These are phyloP conservation scores for Triadica sebifera DNA, from an alignment of 345 rosid species.

Conservation along the genomic window DNA sequence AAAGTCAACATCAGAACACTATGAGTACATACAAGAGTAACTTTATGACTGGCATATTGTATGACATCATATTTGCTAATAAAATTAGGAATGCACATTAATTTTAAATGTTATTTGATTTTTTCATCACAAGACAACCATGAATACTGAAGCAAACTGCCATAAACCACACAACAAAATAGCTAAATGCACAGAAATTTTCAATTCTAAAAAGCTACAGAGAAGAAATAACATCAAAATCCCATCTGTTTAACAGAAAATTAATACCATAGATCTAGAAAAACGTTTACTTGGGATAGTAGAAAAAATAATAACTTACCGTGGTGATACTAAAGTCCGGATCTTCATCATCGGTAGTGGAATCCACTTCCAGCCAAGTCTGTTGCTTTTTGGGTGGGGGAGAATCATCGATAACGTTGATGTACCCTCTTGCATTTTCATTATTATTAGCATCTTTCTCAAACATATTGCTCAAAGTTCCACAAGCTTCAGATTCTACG, in stretches of 20 bases:
- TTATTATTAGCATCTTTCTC: slow-evolving; percentile 23
- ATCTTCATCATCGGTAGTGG: slow-evolving; percentile 53
- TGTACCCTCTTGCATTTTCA: slow-evolving; percentile 22
- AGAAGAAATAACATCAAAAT: background rate
- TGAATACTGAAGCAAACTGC: background rate
- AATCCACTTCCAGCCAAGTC: slow-evolving; percentile 53
- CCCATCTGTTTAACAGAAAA: background rate
- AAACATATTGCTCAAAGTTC: slow-evolving; percentile 58
- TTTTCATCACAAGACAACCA: background rate
- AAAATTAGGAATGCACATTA: background rate
- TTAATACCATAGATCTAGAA: slow-evolving; percentile 46
- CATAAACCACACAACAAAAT: background rate
- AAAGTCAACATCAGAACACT: slow-evolving; percentile 23
- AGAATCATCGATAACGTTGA: slow-evolving; percentile 52
- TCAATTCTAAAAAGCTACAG: background rate
- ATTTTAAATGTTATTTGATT: background rate
- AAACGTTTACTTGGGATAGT: slow-evolving; percentile 22
- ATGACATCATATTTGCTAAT: slow-evolving; percentile 1
- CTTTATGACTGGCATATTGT: background rate
- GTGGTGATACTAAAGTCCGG: slow-evolving; percentile 20
- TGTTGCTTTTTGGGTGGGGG: slow-evolving; percentile 39
- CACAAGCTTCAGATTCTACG: slow-evolving; percentile 71
- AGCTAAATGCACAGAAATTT: background rate
- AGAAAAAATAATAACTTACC: slow-evolving; percentile 21
- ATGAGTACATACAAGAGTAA: background rate